Base-by-base conservation (phyloP, 495 filamentous ascomycete genomes). In the Xylaria bambusicola region DNA sequence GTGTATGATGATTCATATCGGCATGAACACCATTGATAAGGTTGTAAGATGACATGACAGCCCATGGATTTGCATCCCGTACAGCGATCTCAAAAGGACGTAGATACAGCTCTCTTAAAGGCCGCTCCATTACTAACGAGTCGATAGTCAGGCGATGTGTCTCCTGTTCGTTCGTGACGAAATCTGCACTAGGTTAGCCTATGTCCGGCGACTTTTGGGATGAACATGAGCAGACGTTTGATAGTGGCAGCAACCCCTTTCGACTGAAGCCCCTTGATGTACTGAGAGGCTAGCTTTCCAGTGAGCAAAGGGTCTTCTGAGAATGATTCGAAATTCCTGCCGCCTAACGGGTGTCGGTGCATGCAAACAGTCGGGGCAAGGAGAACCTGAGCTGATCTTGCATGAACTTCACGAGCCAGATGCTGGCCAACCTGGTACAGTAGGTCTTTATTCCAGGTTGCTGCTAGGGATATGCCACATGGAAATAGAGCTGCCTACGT, bases 31-130 rank as follows among this genome's bases (percentile, higher is more conserved):
- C 90, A 68, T 93, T 93, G 59, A 93, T 75, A n/a, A 87, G 76
- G 64, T 93, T 93, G 61, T 95, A 95, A n/a, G 88, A 86, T 0
- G 84, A 86, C 90, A 95, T 95, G 48, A 93, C 70, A 33, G 89
- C 88, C 75, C 88, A 87, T 4, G 89, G 86, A 41, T 85, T 84
- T 40, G 88, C 85, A 56, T 93, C 90, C n/a, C 89, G 79, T 61
- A 91, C 77, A 2, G 89, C 90, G 67, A 91, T 85, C 72, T 92
- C 88, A 69, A 95, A 95, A 0, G 91, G 91, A 61, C 86, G 78
- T 9, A 93, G 83, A 63, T 93, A 96, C 8, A 95, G 79, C 70
- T 96, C 92, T 20, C 91, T 82, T 58, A 95, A 70, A 7, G 90
- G 84, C 33, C 91, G 80, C 60, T 91, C 84, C 21, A 86, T 83